These are phyloP conservation scores for Vigna mungo DNA, from an alignment of 306 rosid genomes.

Conservation along the genomic window DNA sequence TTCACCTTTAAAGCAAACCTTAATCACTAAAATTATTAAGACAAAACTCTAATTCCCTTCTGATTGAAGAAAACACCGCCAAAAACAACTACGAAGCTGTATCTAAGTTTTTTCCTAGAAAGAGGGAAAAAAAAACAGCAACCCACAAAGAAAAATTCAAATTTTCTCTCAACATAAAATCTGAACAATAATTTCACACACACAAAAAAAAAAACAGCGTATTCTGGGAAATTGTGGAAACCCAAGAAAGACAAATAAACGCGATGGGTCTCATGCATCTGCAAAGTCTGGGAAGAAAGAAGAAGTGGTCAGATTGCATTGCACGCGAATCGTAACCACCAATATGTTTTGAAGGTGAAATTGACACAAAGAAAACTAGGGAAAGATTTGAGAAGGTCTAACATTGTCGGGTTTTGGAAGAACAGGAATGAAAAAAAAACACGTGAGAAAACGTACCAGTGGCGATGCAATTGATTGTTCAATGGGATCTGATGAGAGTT, in stretches of 20 bases:
- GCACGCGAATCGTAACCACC: conserved; percentile 14
- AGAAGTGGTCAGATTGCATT: conserved; percentile 10
- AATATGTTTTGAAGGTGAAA: conserved; percentile 28
- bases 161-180: not conserved
- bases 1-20: not conserved
- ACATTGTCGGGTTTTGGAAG: not conserved
- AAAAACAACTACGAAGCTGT: not conserved
- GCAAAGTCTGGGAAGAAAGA: conserved; percentile 14
- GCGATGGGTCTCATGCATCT: not conserved
- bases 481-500: conserved; percentile 39
- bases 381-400: not conserved
- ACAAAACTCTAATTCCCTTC: not conserved
- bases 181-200: not conserved
- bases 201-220: not conserved
- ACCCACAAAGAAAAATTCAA: not conserved
- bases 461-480: conserved; percentile 32
- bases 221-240: conserved; percentile 13
- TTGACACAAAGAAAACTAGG: conserved; percentile 4
- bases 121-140: not conserved
- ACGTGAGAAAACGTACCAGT: conserved; percentile 30
- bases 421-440: not conserved
- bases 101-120: not conserved
- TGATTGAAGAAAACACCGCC: not conserved
- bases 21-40: not conserved
- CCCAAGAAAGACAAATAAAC: not conserved